A percentile compares a stretch with the other conserved stretches of the same genome.
Conservation (phyloP, 2,329 filamentous ascomycete species). For the Trichophyton simii region DNA sequence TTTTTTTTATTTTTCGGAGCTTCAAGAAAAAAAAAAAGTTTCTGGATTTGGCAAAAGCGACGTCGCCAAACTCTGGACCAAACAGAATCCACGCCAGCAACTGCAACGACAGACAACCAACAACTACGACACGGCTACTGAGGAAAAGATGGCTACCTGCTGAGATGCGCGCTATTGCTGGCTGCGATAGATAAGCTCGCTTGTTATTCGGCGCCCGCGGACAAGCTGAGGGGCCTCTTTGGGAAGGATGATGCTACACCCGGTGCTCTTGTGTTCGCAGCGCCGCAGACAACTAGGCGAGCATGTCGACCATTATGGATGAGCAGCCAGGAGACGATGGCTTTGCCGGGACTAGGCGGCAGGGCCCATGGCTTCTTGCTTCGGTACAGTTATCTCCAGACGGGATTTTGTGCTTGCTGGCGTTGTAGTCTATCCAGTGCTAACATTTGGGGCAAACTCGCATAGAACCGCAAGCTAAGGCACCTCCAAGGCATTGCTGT, state of each 20-base stretch:
- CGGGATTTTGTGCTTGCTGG: background rate
- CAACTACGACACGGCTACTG: background rate
- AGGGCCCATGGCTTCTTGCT: conserved; percentile 41
- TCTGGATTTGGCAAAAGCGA: background rate
- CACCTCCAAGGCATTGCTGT: conserved; percentile 79
- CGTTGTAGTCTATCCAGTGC: background rate
- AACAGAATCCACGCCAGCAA: background rate
- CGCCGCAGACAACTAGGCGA: conserved; percentile 2
- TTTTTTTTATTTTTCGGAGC: background rate
- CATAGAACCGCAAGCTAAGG: conserved; percentile 73
- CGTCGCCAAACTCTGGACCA: background rate
- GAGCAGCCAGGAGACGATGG: conserved; percentile 13
- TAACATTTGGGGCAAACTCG: background rate
- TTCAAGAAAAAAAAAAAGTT: background rate
- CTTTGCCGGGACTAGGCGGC: conserved; percentile 26
- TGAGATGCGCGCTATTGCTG: background rate
- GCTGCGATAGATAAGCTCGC: background rate
- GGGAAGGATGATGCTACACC: background rate
- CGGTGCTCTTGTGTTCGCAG: conserved; percentile 2
- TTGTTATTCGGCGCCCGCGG: background rate
- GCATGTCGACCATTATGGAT: conserved; percentile 5
- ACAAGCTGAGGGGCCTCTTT: background rate
- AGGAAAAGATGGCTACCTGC: background rate
- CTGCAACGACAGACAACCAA: background rate
- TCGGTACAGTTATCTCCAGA: conserved; percentile 26